A percentile compares a stretch with the other conserved stretches of the same genome.
Evolutionary conservation across 2,329 filamentous ascomycete genomes (phyloP).

Genomic region (Paradendryphiella salina): DNA sequence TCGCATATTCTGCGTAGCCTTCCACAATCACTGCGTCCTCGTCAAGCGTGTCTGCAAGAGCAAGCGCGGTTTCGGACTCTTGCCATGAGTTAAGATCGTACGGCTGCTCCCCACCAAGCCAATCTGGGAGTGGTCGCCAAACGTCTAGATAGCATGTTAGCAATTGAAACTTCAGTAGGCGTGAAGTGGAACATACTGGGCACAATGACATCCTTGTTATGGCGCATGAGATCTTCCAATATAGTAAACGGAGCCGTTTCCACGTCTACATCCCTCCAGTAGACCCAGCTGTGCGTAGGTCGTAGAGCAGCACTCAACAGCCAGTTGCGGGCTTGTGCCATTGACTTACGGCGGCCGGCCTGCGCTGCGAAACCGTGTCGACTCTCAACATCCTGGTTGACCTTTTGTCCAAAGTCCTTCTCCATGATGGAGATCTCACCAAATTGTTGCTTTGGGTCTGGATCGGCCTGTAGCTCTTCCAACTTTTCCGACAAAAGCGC

Average conservation of each 20-base stretch:
- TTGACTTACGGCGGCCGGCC: slow-evolving; percentile 88
- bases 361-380: slow-evolving; percentile 97
- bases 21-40: slow-evolving; percentile 99
- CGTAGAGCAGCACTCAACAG: slow-evolving; percentile 88
- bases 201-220: slow-evolving; percentile 98
- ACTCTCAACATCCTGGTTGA: slow-evolving; percentile 96
- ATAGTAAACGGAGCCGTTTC: slow-evolving; percentile 97
- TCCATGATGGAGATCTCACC: slow-evolving; percentile 97
- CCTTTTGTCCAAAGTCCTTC: slow-evolving; percentile 98
- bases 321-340: slow-evolving; percentile 98
- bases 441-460: slow-evolving; percentile 79
- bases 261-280: slow-evolving; percentile 98
- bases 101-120: slow-evolving; percentile 96
- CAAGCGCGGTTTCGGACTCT: slow-evolving; percentile 94
- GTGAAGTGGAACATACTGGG: slow-evolving; percentile 66
- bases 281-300: slow-evolving; percentile 97
- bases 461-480: slow-evolving; percentile 75
- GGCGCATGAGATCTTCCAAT: slow-evolving; percentile 94
- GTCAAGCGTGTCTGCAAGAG: slow-evolving; percentile 89
- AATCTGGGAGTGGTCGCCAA: slow-evolving; percentile 97
- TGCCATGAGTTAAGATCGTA: slow-evolving; percentile 99
- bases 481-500: slow-evolving; percentile 74
- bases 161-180: not conserved
- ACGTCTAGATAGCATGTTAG: slow-evolving; percentile 61
- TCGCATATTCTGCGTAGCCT: slow-evolving; percentile 97